A percentile compares a stretch with the other conserved stretches of the same genome.
phyloP scores from a whole-genome alignment of 768 basidiomycete genomes.

The Suillus sp. region DNA sequence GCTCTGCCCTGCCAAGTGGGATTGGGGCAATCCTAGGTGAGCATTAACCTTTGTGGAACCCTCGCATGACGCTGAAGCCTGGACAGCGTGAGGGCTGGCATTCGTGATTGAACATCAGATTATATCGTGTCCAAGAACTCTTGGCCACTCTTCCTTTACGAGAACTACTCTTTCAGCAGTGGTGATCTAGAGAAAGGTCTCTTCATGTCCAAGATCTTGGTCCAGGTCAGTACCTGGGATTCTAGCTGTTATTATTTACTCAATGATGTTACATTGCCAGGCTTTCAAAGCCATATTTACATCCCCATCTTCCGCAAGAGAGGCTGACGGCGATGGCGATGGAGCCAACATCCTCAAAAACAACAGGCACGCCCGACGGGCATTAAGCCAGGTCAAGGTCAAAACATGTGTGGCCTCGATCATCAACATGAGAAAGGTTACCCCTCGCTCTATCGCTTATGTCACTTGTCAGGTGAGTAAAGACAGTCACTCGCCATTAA shows the following conservation, averaged over 20 bases:
- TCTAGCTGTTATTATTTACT: background rate
- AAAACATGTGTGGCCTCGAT: slow-evolving; percentile 6
- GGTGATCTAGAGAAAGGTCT: slow-evolving; percentile 16
- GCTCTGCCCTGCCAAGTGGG: background rate
- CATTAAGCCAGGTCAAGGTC: background rate
- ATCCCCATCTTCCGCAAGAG: slow-evolving; percentile 17
- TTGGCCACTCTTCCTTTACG: slow-evolving; percentile 22
- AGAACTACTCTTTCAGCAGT: background rate
- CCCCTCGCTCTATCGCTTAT: slow-evolving; percentile 26
- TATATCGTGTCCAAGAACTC: slow-evolving; percentile 15
- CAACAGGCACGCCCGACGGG: background rate
- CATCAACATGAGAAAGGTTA: background rate
- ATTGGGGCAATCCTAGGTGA: background rate
- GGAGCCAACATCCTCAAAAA: slow-evolving; percentile 4
- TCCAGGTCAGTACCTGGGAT: slow-evolving; percentile 15
- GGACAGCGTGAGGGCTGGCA: background rate
- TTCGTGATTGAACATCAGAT: slow-evolving; percentile 14
- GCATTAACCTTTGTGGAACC: background rate
- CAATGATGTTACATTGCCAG: background rate
- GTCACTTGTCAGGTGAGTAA: slow-evolving; percentile 24
- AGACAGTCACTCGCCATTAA: background rate
- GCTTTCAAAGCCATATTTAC: slow-evolving; percentile 19
- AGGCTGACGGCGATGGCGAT: background rate
- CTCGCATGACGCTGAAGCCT: background rate
- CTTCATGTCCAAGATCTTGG: slow-evolving; percentile 16